A percentile compares a stretch with the other conserved stretches of the same genome.
Conservation (phyloP, 2,329 filamentous ascomycete genomes). For the Fusarium ambrosium region DNA sequence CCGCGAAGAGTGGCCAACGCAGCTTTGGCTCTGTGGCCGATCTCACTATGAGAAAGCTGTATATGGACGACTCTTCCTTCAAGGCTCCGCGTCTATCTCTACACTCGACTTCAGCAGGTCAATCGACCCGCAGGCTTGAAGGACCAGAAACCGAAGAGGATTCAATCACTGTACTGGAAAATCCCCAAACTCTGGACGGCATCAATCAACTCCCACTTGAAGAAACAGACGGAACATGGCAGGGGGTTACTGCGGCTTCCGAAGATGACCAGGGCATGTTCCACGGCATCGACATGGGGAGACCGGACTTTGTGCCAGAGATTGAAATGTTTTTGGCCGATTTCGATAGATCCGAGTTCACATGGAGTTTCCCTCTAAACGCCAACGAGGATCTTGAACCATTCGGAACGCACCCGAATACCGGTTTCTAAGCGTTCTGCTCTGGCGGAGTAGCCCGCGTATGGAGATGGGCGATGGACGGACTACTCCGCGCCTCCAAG, state of each 20-base stretch:
- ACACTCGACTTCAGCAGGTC: not conserved
- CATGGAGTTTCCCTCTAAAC: constrained; percentile 25
- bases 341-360: constrained; percentile 29
- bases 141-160: not conserved
- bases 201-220: not conserved
- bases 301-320: constrained; percentile 23
- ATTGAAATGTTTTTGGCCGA: constrained; percentile 36
- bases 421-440: not conserved
- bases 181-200: not conserved
- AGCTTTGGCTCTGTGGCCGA: constrained; percentile 46
- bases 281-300: not conserved
- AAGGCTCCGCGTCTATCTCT: constrained; percentile 15
- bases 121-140: not conserved
- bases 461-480: not conserved
- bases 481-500: constrained; percentile 3
- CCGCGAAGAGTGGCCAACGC: constrained; percentile 48
- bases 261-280: not conserved
- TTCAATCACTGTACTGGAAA: not conserved
- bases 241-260: not conserved
- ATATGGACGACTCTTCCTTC: constrained; percentile 9
- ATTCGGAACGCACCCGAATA: not conserved
- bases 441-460: constrained; percentile 9
- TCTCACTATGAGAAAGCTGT: constrained; percentile 24
- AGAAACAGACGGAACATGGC: constrained; percentile 1
- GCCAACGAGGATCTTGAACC: constrained; percentile 10